These are phyloP conservation scores for Oleoguttula mirabilis DNA, from an alignment of 495 filamentous ascomycete genomes.

Conservation along the genomic window DNA sequence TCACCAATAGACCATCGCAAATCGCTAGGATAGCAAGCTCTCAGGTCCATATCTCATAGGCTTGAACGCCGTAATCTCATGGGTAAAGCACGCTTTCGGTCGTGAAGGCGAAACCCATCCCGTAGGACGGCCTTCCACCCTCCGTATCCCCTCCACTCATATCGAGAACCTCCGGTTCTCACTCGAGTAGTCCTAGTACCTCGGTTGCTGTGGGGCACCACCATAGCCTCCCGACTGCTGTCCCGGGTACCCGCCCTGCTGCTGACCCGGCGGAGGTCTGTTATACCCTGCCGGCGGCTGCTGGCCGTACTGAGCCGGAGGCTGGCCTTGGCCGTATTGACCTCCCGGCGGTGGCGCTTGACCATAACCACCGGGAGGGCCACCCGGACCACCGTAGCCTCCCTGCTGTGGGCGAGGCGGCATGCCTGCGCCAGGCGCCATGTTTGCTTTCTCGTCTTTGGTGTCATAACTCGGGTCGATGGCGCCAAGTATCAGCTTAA, in stretches of 20 bases:
- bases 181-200: constrained; percentile 9
- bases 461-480: constrained; percentile 54
- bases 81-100: too few species aligned
- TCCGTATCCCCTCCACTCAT: too few species aligned
- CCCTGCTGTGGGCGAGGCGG: constrained; percentile 8
- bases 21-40: too few species aligned
- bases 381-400: constrained; percentile 15
- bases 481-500: constrained; percentile 59
- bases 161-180: too few species aligned
- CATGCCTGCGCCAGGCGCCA: constrained; percentile 14
- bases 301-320: constrained; percentile 13
- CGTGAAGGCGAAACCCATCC: too few species aligned
- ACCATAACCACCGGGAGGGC: constrained; percentile 13
- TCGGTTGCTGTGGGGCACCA: constrained; percentile 4
- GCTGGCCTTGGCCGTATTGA: constrained; percentile 1
- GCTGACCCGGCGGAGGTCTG: constrained; percentile 13
- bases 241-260: constrained; percentile 14
- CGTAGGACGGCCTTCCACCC: too few species aligned
- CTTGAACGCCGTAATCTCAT: too few species aligned
- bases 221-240: constrained; percentile 13
- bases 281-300: constrained; percentile 10
- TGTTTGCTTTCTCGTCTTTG: constrained; percentile 47
- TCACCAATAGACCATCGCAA: too few species aligned
- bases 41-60: too few species aligned
- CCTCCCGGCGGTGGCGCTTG: constrained; percentile 7